Evolutionary conservation across 2,329 filamentous ascomycete species (phyloP).

Genomic region (Ophiostoma montium): DNA sequence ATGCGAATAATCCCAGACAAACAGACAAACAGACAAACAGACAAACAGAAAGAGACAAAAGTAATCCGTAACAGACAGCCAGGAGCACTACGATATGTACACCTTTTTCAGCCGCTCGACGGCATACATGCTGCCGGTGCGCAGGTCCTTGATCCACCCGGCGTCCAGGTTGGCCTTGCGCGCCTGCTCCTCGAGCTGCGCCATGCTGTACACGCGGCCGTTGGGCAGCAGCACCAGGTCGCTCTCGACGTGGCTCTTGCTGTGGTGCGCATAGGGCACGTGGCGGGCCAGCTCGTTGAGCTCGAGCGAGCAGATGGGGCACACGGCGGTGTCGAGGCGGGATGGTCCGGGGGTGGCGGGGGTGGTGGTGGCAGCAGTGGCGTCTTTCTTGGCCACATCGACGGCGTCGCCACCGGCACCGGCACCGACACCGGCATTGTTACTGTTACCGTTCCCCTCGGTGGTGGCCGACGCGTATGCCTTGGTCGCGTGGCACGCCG

Average conservation of each 20-base stretch:
- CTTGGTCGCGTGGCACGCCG: slow-evolving; percentile 61
- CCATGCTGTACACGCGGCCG: slow-evolving; percentile 67
- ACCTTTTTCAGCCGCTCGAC: slow-evolving; percentile 64
- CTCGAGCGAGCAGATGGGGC: slow-evolving; percentile 91
- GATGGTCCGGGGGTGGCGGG: slow-evolving; percentile 4
- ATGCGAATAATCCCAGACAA: no score
- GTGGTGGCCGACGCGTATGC: not conserved
- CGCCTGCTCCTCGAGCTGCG: slow-evolving; percentile 60
- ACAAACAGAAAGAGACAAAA: not conserved
- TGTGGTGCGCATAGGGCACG: slow-evolving; percentile 90
- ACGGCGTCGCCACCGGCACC: no score
- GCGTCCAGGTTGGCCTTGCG: slow-evolving; percentile 58
- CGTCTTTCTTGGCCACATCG: not conserved
- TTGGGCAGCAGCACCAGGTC: slow-evolving; percentile 83
- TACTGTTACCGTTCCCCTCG: not conserved
- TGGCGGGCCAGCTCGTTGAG: slow-evolving; percentile 79
- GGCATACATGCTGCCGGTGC: slow-evolving; percentile 54
- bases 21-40: not conserved
- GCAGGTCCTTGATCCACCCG: slow-evolving; percentile 62
- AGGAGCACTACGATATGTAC: slow-evolving; percentile 55
- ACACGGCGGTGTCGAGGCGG: slow-evolving; percentile 32
- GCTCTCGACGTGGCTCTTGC: slow-evolving; percentile 80
- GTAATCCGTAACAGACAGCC: not conserved
- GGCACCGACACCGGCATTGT: no score
- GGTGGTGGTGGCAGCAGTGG: slow-evolving; percentile 2